Evolutionary conservation across 2,329 filamentous ascomycete species (phyloP).

Genomic region (Fusarium nanum): DNA sequence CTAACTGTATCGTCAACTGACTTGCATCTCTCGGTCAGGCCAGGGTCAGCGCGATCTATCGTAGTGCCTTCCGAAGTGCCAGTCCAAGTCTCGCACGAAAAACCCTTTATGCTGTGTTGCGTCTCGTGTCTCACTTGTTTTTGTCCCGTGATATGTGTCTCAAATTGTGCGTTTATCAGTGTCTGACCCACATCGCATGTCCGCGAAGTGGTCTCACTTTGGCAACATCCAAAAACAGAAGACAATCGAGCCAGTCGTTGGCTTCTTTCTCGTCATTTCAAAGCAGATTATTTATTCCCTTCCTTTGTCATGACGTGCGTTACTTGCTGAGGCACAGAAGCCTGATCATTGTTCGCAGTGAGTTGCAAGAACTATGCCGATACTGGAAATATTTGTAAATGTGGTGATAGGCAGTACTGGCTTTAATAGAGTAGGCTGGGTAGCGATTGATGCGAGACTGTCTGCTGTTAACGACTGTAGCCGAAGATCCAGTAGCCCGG

Average conservation of each 20-base stretch:
- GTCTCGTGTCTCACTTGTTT: constrained; percentile 32
- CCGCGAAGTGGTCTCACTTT: constrained; percentile 29
- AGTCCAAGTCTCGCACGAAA: constrained; percentile 10
- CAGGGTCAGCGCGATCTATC: constrained; percentile 4
- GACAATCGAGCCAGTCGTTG: background rate
- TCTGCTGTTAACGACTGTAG: background rate
- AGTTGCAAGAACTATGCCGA: background rate
- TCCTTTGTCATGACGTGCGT: constrained; percentile 3
- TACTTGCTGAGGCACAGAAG: background rate
- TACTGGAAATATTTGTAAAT: background rate
- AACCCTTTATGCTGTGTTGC: constrained; percentile 28
- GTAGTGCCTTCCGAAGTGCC: constrained; percentile 19
- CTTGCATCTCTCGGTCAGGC: constrained; percentile 17
- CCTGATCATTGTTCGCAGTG: background rate
- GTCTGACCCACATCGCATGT: constrained; percentile 38
- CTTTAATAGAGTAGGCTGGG: background rate
- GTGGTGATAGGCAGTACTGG: background rate
- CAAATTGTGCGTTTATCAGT: constrained; percentile 26
- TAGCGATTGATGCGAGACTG: background rate
- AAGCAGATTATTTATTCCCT: constrained; percentile 1
- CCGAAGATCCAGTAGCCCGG: background rate
- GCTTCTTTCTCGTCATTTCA: constrained; percentile 1
- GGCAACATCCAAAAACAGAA: constrained; percentile 18
- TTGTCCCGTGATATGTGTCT: constrained; percentile 37
- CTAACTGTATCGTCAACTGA: background rate